Conservation (phyloP, 225 moss, liverwort and hornwort genomes). For the Bryum argenteum region DNA sequence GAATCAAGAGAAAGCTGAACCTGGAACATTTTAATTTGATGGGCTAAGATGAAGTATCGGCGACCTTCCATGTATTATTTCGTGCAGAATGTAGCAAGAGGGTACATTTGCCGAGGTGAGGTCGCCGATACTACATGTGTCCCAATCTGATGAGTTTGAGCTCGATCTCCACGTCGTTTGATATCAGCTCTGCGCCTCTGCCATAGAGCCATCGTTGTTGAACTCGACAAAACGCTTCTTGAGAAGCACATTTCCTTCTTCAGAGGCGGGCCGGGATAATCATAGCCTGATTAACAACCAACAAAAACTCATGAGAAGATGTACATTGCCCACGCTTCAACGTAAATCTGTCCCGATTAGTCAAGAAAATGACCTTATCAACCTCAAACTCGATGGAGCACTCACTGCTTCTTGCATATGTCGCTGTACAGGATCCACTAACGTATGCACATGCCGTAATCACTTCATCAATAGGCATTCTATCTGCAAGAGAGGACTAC, state of each 20-base stretch:
- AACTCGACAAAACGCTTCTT: constrained; percentile 99
- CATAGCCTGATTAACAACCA: constrained; percentile 73
- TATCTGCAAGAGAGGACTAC: constrained; percentile 1
- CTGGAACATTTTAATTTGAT: constrained; percentile 99
- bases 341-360: neutral
- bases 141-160: constrained; percentile 99
- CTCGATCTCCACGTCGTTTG: constrained; percentile 95
- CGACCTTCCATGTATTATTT: too few species aligned
- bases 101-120: too few species aligned
- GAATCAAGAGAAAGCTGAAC: constrained; percentile 33
- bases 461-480: constrained; percentile 4
- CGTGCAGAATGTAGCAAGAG: too few species aligned
- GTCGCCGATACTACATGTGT: too few species aligned
- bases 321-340: constrained; percentile 8
- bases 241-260: constrained; percentile 93
- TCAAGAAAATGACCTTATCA: constrained; percentile 76
- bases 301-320: constrained; percentile 24
- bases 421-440: constrained; percentile 77
- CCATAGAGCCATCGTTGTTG: constrained; percentile 90
- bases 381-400: constrained; percentile 99
- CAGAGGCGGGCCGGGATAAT: constrained; percentile 96
- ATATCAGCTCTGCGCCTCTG: constrained; percentile 98
- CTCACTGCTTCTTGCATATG: constrained; percentile 86
- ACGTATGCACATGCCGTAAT: constrained; percentile 60
- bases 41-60: too few species aligned